These are phyloP conservation scores for Castanopsis chinensis DNA, from an alignment of 306 rosid species.

Conservation along the genomic window DNA sequence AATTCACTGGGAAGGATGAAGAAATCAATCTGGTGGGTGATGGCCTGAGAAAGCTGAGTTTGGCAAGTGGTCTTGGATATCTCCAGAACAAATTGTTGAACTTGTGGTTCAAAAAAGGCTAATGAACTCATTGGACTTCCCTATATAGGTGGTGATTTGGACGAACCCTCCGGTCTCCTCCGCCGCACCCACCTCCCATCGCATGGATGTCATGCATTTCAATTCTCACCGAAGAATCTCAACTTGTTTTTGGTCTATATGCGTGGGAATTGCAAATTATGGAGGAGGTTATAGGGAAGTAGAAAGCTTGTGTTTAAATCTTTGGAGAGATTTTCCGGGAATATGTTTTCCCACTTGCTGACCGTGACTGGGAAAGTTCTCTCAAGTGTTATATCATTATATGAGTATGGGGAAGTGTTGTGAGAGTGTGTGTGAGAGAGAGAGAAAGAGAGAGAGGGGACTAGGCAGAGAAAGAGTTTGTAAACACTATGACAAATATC, in stretches of 20 bases:
- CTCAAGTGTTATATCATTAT: slow-evolving; percentile 13
- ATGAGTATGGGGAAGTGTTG: neutral
- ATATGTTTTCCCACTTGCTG: no score
- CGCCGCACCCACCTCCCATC: slow-evolving; percentile 47
- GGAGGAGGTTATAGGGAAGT: no score
- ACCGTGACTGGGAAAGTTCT: neutral
- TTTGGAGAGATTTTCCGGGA: neutral
- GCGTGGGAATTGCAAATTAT: neutral
- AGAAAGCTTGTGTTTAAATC: neutral
- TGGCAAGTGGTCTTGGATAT: no score
- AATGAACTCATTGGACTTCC: no score
- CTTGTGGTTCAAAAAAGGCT: no score
- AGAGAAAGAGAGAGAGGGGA: neutral
- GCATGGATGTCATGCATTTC: slow-evolving; percentile 90
- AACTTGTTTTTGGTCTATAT: neutral
- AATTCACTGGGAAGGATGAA: no score
- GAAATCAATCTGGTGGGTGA: no score
- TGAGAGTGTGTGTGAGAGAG: neutral
- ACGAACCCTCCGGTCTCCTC: slow-evolving; percentile 57
- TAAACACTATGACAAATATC: slow-evolving; percentile 56
- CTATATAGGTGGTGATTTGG: slow-evolving; percentile 16
- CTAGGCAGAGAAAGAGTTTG: neutral
- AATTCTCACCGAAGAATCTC: neutral
- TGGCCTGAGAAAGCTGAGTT: no score
- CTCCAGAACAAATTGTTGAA: no score